A percentile compares a stretch with the other conserved stretches of the same genome.
Conservation (phyloP, 306 rosid species). For the Sicyos edulis region DNA sequence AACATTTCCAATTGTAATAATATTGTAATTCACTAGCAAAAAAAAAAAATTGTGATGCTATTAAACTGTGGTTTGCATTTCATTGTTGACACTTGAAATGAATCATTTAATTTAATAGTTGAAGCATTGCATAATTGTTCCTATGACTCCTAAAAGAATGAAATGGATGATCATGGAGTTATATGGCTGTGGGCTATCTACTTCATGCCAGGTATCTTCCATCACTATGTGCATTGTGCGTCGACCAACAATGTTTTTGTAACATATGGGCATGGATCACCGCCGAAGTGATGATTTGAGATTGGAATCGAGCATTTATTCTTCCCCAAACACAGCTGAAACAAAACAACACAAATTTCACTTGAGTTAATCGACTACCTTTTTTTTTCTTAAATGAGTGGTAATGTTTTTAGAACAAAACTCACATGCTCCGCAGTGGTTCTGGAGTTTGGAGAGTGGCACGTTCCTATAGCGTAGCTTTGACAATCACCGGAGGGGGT, state of each 20-base stretch:
- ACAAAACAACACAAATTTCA: background rate
- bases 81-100: background rate
- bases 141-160: conserved; percentile 12
- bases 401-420: background rate
- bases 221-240: conserved; percentile 35
- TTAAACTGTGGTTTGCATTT: background rate
- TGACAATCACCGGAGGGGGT: conserved; percentile 40
- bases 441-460: conserved; percentile 33
- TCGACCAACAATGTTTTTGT: conserved; percentile 38
- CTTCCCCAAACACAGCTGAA: conserved; percentile 45
- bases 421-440: conserved; percentile 33
- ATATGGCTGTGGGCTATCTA: background rate
- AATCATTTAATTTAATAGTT: conserved; percentile 9
- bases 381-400: background rate
- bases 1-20: background rate
- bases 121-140: conserved; percentile 4
- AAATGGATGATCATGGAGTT: background rate
- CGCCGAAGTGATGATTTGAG: conserved; percentile 28
- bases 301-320: conserved; percentile 30
- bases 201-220: background rate
- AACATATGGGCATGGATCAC: conserved; percentile 37
- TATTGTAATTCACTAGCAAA: background rate
- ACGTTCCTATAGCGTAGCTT: conserved; percentile 29
- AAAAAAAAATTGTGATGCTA: background rate
- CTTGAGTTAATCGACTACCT: background rate